A percentile compares a stretch with the other conserved stretches of the same genome.
phyloP scores from a whole-genome alignment of 140 eudicot species.

The Flaveria floridana region DNA sequence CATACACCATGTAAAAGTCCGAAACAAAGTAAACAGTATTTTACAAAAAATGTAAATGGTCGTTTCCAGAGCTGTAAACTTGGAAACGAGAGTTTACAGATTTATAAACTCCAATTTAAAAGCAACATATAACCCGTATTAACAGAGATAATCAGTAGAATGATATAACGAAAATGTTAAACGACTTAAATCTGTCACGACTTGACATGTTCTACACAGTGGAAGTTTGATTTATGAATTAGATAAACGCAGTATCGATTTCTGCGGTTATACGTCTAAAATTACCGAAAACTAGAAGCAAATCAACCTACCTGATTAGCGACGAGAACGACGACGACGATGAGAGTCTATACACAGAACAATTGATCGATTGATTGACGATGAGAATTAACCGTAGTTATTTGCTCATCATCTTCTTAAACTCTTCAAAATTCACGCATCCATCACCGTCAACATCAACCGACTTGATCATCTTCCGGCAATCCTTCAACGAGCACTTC shows the following conservation, averaged over 20 bases:
- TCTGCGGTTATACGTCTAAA: background rate
- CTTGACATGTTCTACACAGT: slow-evolving; percentile 8
- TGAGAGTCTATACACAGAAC: slow-evolving; percentile 23
- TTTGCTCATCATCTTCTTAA: slow-evolving; percentile 81
- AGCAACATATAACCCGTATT: too few relatives aligned
- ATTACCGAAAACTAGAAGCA: background rate
- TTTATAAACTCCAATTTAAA: too few relatives aligned
- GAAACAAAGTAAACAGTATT: too few relatives aligned
- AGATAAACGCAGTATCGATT: background rate
- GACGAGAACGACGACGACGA: background rate
- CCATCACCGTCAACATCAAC: slow-evolving; percentile 87
- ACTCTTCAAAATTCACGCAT: slow-evolving; percentile 76
- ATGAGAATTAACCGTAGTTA: background rate
- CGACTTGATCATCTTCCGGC: slow-evolving; percentile 65
- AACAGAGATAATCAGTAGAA: background rate
- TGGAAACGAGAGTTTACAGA: too few relatives aligned
- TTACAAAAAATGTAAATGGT: too few relatives aligned
- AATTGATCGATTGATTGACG: background rate
- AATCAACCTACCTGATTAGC: slow-evolving; percentile 5
- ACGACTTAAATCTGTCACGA: background rate
- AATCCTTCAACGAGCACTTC: slow-evolving; percentile 71
- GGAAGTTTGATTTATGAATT: slow-evolving; percentile 14
- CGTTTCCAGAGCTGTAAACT: too few relatives aligned
- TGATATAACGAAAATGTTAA: background rate
- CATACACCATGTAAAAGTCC: too few relatives aligned